Conservation (phyloP, 345 rosid species). For the Aquilaria yunnanensis region DNA sequence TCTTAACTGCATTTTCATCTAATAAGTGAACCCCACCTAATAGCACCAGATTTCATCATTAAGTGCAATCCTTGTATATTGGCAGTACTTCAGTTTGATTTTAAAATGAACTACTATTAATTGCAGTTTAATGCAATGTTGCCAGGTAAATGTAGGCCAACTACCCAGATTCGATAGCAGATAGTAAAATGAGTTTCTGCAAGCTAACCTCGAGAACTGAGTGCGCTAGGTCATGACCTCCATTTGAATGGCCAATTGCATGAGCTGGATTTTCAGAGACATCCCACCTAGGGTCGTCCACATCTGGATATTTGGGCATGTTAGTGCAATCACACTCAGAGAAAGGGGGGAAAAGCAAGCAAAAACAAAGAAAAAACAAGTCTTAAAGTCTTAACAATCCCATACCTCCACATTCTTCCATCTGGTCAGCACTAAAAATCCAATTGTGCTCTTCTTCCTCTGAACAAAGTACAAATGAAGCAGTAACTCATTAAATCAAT, state of each 20-base stretch:
- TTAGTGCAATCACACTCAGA: background rate
- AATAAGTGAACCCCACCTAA: too few species aligned
- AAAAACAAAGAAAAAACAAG: background rate
- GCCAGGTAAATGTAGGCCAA: background rate
- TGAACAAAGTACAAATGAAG: constrained; percentile 10
- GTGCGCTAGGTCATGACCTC: constrained; percentile 58
- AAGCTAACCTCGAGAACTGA: constrained; percentile 62
- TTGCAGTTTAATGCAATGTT: too few species aligned
- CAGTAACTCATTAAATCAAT: background rate
- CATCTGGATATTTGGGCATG: constrained; percentile 23
- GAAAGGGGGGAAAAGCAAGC: background rate
- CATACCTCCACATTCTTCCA: constrained; percentile 44
- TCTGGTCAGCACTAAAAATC: constrained; percentile 82
- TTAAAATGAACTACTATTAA: too few species aligned
- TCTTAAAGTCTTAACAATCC: background rate
- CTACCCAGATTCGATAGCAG: background rate
- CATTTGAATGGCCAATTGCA: constrained; percentile 80
- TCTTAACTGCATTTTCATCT: background rate
- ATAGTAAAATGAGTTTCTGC: background rate
- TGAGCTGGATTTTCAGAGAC: constrained; percentile 42
- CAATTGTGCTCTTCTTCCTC: constrained; percentile 51
- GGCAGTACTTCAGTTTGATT: too few species aligned
- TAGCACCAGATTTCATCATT: too few species aligned
- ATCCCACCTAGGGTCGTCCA: constrained; percentile 49
- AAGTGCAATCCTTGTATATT: too few species aligned